Percentiles rank a stretch among this genome's conserved stretches.
These are phyloP conservation scores for Dryas integrifolia DNA, from an alignment of 331 rosid genomes.

Conservation along the genomic window DNA sequence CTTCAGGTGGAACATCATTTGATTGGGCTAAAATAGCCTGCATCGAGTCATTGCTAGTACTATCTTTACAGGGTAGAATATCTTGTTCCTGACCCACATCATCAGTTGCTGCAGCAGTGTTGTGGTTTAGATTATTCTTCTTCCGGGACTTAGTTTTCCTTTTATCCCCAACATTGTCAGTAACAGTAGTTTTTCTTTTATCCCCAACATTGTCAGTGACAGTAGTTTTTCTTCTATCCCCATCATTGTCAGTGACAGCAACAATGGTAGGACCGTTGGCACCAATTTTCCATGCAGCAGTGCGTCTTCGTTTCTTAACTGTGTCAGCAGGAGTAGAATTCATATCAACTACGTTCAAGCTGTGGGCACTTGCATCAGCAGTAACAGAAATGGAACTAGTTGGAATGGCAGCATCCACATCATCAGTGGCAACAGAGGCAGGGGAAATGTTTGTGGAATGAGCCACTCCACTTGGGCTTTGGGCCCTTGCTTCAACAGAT, in stretches of 20 bases:
- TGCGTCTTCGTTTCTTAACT: constrained; percentile 56
- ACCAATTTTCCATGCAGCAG: constrained; percentile 37
- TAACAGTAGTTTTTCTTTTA: constrained; percentile 23
- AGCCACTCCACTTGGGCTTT: neutral
- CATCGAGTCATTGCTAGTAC: constrained; percentile 9
- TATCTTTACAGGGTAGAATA: constrained; percentile 14
- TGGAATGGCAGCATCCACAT: constrained; percentile 22
- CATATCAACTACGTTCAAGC: constrained; percentile 29
- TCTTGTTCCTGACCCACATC: constrained; percentile 15
- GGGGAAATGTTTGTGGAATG: constrained; percentile 21
- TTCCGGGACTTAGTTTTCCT: constrained; percentile 23
- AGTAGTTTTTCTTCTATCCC: constrained; percentile 29
- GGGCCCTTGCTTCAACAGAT: constrained; percentile 9
- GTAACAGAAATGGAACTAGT: constrained; percentile 17
- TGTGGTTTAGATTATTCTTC: constrained; percentile 22
- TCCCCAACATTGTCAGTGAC: constrained; percentile 22
- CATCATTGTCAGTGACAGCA: constrained; percentile 19
- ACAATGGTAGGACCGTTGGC: constrained; percentile 32
- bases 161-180: constrained; percentile 29
- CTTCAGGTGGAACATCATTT: constrained; percentile 37
- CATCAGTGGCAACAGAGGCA: constrained; percentile 7
- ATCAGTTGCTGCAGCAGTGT: constrained; percentile 10
- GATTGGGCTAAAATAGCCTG: constrained; percentile 8
- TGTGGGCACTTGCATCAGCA: constrained; percentile 16
- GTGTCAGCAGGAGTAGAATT: constrained; percentile 54